A percentile compares a stretch with the other conserved stretches of the same genome.
phyloP scores from a whole-genome alignment of 768 basidiomycete genomes.

The Ephemerocybe angulata region DNA sequence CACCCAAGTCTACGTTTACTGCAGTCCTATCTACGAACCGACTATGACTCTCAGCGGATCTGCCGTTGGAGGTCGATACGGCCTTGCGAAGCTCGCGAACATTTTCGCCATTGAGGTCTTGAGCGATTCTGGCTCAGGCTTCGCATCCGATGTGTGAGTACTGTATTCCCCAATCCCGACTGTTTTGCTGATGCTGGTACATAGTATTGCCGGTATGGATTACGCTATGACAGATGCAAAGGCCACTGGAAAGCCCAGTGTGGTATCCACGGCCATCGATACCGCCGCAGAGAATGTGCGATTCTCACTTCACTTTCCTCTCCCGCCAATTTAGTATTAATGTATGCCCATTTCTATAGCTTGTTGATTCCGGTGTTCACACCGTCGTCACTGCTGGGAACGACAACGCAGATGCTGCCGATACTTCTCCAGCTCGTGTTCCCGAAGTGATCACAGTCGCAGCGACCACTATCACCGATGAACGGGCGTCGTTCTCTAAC shows the following conservation, averaged over 20 bases:
- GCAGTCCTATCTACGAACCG: neutral
- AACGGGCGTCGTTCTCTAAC: slow-evolving; percentile 28
- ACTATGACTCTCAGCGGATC: slow-evolving; percentile 9
- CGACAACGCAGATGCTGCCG: slow-evolving; percentile 19
- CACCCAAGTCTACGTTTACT: neutral
- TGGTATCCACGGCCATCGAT: slow-evolving; percentile 34
- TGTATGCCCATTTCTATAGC: neutral
- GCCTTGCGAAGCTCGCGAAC: slow-evolving; percentile 22
- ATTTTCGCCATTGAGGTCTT: slow-evolving; percentile 43
- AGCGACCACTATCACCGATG: slow-evolving; percentile 24
- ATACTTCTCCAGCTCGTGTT: slow-evolving; percentile 25
- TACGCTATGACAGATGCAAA: slow-evolving; percentile 23
- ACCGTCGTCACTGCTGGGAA: slow-evolving; percentile 26
- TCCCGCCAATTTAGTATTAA: neutral
- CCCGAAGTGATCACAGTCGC: slow-evolving; percentile 28
- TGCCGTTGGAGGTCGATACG: slow-evolving; percentile 11
- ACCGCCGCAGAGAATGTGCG: slow-evolving; percentile 27
- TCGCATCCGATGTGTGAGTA: slow-evolving; percentile 23
- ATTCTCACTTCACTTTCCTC: neutral
- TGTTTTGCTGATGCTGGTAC: neutral
- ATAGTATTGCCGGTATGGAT: slow-evolving; percentile 30
- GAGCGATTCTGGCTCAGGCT: slow-evolving; percentile 28
- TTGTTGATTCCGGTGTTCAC: neutral
- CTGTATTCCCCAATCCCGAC: neutral
- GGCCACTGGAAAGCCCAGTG: slow-evolving; percentile 24